Evolutionary conservation across 371 early-diverging fungal species (phyloP).

Genomic region (Haplosporangium sp.): DNA sequence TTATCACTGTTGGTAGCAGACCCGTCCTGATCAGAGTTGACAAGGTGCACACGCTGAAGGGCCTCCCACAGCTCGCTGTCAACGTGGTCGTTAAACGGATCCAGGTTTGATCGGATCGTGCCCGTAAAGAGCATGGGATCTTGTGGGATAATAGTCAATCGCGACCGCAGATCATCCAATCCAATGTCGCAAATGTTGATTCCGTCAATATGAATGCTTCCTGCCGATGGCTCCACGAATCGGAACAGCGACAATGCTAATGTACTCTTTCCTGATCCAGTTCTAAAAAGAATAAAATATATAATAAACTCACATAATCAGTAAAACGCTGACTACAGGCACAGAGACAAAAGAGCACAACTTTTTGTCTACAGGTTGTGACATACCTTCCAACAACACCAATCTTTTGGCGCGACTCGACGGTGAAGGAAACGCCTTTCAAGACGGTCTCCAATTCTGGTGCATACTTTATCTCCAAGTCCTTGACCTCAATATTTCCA

Average conservation of each 20-base stretch:
- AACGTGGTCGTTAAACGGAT: conserved; percentile 68
- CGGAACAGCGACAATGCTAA: conserved; percentile 82
- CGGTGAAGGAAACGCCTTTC: conserved; percentile 69
- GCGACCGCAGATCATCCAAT: conserved; percentile 75
- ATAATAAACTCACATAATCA: background rate
- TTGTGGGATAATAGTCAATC: conserved; percentile 85
- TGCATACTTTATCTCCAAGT: conserved; percentile 74
- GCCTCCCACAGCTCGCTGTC: conserved; percentile 78
- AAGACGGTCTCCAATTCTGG: conserved; percentile 76
- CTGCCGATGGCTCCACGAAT: conserved; percentile 77
- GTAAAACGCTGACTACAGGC: no score
- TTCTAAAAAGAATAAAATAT: conserved; percentile 53
- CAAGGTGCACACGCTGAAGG: conserved; percentile 61
- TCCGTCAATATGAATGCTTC: conserved; percentile 81
- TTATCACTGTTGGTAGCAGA: conserved; percentile 31
- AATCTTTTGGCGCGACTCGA: conserved; percentile 76
- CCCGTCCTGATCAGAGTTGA: conserved; percentile 19
- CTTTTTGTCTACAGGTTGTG: no score
- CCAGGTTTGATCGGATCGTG: conserved; percentile 74
- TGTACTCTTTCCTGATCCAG: conserved; percentile 86
- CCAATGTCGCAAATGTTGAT: conserved; percentile 81
- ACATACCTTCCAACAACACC: conserved; percentile 77
- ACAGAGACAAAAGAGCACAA: no score
- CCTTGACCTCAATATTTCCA: conserved; percentile 73
- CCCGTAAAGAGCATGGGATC: conserved; percentile 65